Evolutionary conservation across 768 basidiomycete genomes (phyloP).

Genomic region (Russula sp.): DNA sequence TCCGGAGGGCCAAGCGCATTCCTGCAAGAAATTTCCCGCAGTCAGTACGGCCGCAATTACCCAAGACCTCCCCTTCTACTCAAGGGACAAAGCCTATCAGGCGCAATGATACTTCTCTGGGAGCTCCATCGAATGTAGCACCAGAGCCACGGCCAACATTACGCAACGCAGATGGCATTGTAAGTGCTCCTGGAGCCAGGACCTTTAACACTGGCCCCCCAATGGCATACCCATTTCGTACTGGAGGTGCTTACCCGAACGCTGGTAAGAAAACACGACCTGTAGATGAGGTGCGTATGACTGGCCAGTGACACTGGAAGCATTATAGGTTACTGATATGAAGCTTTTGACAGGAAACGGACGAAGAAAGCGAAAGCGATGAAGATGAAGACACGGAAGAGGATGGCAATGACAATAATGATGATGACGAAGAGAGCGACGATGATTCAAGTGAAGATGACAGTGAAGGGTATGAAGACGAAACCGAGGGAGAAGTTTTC

Average conservation of each 20-base stretch:
- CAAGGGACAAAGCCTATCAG: not conserved
- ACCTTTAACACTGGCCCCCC: not conserved
- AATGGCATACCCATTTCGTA: too few relatives aligned
- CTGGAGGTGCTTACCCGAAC: not conserved
- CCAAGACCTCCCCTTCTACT: not conserved
- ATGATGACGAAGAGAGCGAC: not conserved
- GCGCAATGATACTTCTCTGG: not conserved
- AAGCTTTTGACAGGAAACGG: not conserved
- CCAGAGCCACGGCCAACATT: not conserved
- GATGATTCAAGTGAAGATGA: not conserved
- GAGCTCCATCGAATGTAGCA: not conserved
- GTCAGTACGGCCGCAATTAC: not conserved
- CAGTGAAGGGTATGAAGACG: not conserved
- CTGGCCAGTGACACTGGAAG: too few relatives aligned
- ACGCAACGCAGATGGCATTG: not conserved
- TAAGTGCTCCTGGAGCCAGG: not conserved
- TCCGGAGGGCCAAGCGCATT: conserved; percentile 4
- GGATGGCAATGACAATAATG: not conserved
- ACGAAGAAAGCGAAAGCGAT: not conserved
- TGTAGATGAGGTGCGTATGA: too few relatives aligned
- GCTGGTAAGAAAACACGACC: not conserved
- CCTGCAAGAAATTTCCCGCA: not conserved
- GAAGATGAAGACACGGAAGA: not conserved
- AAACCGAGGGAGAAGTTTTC: not conserved
- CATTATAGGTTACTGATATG: too few relatives aligned